Conservation (phyloP, 495 filamentous ascomycete species). For the Penicillium canescens region DNA sequence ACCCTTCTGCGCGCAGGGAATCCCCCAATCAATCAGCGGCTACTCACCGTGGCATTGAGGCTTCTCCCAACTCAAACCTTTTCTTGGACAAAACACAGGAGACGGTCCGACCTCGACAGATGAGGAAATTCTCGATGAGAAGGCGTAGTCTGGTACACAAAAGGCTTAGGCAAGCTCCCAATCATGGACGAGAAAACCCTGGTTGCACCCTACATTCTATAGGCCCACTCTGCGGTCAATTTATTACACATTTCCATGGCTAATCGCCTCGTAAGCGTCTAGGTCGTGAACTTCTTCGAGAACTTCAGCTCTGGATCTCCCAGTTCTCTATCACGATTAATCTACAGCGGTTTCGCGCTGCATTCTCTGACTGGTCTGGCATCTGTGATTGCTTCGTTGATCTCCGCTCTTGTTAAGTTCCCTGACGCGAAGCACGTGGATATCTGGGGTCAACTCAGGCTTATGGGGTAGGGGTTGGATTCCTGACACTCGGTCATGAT, state of each 20-base stretch:
- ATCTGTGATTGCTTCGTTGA: slow-evolving; percentile 34
- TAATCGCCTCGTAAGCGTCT: slow-evolving; percentile 17
- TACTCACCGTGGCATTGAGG: background rate
- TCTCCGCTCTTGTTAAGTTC: slow-evolving; percentile 60
- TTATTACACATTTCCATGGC: background rate
- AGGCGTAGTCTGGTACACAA: slow-evolving; percentile 8
- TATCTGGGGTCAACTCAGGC: slow-evolving; percentile 57
- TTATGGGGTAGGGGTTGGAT: slow-evolving; percentile 41
- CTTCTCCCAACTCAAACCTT: background rate
- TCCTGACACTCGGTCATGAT: slow-evolving; percentile 43
- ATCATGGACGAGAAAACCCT: slow-evolving; percentile 23
- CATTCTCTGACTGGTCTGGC: slow-evolving; percentile 33
- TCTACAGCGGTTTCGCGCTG: slow-evolving; percentile 26
- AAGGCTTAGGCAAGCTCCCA: slow-evolving; percentile 14
- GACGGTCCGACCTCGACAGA: background rate
- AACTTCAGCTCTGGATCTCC: slow-evolving; percentile 16
- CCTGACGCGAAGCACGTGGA: slow-evolving; percentile 66
- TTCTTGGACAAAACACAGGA: slow-evolving; percentile 2
- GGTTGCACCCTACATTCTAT: slow-evolving; percentile 27
- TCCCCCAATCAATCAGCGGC: background rate
- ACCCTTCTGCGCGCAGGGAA: slow-evolving; percentile 1
- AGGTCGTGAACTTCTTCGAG: slow-evolving; percentile 27
- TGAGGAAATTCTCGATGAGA: slow-evolving; percentile 6
- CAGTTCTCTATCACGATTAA: slow-evolving; percentile 18
- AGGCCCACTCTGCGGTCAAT: background rate